phyloP scores from a whole-genome alignment of 2,329 filamentous ascomycete species.

The Neofusicoccum cordaticola region DNA sequence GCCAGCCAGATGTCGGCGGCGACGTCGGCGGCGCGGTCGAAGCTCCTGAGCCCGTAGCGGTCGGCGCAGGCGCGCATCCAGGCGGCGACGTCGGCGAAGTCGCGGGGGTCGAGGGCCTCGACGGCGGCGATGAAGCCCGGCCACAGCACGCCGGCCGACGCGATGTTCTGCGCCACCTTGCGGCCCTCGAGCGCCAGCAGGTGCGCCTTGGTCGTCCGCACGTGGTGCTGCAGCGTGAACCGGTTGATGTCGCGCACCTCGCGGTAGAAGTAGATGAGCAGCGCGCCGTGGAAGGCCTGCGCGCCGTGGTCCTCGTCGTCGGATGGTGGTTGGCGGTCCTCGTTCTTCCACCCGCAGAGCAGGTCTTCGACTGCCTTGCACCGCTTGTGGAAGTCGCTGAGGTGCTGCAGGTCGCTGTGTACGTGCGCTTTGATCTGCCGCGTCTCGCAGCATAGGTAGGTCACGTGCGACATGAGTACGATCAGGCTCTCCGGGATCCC shows the following conservation, averaged over 20 bases:
- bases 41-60: background rate
- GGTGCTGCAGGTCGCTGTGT: background rate
- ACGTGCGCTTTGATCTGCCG: background rate
- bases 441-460: background rate
- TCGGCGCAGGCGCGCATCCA: slow-evolving; percentile 1
- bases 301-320: background rate
- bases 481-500: background rate
- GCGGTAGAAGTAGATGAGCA: slow-evolving; percentile 10
- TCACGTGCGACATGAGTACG: slow-evolving; percentile 5
- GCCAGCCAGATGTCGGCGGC: background rate
- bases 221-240: background rate
- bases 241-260: background rate
- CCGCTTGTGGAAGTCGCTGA: background rate
- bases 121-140: slow-evolving; percentile 7
- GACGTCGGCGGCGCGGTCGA: slow-evolving; percentile 1
- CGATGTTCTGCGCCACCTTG: background rate
- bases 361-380: slow-evolving; percentile 3
- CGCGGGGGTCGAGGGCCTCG: background rate
- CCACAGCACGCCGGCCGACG: background rate
- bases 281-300: background rate
- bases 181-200: background rate
- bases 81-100: background rate
- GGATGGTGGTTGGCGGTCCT: background rate
- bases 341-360: background rate
- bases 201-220: background rate